Base-by-base conservation (phyloP, 352 stramenopile genomes). In the Phytophthora hibernalis region DNA sequence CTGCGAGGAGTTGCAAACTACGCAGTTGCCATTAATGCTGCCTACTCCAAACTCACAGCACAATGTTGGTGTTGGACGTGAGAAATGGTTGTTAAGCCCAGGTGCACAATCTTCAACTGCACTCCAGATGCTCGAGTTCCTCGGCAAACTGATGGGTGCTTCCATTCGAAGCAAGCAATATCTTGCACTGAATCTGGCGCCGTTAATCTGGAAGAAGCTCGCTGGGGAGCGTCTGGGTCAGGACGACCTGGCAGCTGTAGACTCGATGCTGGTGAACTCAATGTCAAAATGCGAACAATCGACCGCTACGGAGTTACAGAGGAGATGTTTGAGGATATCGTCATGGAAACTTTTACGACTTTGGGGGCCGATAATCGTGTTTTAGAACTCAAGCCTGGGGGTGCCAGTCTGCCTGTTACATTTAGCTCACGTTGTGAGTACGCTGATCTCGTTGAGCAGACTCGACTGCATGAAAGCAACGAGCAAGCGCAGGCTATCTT, bases 141-240 rank as follows among this genome's bases (percentile, higher is more conserved):
- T 98, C 10, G 95, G 95, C 8, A 97, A 97, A 61, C 70, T 98
- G 5, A 95, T 98, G 74, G 95, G 93, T 0, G 81, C 90, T 16
- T 78, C 74, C 5, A 82, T 98, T 30, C 90, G 93, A 3, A 96
- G 87, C 54, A 93, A 96, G 38, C 77, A 97, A 43, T 97, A 94
- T 40, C 73, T 98, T n/a, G 74, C 89, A 1, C 72, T 98, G 24
- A 87, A 95, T 30, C 59, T 98, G 31, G 86, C 92, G 8, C 61
- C 77, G 10, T 63, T 98, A 5, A 81, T 98, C 26, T 98, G 94
- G 94, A 98, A 98, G 66, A 70, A 81, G 30, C 68, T 98, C 1
- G 87, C 93, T 9, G 76, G 82, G 18, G 87, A 98, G 30, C 65
- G 74, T 30, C 65, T 94, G 16, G 73, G 65, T 1, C 45, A 82